Percentiles rank a stretch among this genome's conserved stretches.
phyloP scores from a whole-genome alignment of 1,284 basidiomycete species.

The Butyriboletus regius region DNA sequence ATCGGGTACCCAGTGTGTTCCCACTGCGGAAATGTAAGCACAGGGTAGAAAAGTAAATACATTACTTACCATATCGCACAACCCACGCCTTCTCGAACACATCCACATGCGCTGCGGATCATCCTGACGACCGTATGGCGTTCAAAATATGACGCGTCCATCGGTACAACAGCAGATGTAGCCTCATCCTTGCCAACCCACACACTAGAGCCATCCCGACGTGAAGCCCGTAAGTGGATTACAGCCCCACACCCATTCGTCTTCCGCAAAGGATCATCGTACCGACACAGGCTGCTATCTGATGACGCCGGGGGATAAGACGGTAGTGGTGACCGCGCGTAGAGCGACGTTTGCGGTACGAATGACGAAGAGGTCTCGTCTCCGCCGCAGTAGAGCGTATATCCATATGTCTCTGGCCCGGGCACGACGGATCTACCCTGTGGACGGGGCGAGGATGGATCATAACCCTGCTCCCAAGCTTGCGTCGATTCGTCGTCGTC shows the following conservation, averaged over 20 bases:
- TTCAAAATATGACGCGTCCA: conserved; percentile 53
- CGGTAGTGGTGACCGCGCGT: conserved; percentile 36
- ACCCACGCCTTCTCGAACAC: conserved; percentile 56
- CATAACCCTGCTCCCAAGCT: conserved; percentile 32
- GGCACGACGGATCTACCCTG: conserved; percentile 13
- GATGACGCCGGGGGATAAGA: conserved; percentile 30
- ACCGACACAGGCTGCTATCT: conserved; percentile 14
- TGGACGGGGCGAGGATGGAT: conserved; percentile 23
- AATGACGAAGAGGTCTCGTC: conserved; percentile 15
- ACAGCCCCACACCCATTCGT: conserved; percentile 57
- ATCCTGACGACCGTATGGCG: conserved; percentile 42
- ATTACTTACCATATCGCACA: conserved; percentile 53
- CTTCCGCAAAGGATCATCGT: conserved; percentile 5
- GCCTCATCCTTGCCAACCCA: conserved; percentile 53
- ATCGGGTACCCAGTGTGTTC: conserved; percentile 56
- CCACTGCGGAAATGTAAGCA: conserved; percentile 38
- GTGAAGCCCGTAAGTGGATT: conserved; percentile 49
- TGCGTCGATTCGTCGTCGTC: conserved; percentile 32
- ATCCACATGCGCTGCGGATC: conserved; percentile 52
- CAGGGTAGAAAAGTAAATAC: conserved; percentile 1
- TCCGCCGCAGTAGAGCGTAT: conserved; percentile 50
- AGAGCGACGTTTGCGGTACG: conserved; percentile 14
- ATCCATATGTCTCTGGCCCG: conserved; percentile 26
- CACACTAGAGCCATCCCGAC: conserved; percentile 43
- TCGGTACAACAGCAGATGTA: conserved; percentile 41